phyloP scores from a whole-genome alignment of 805 yeast species.

The Hanseniaspora singularis region DNA sequence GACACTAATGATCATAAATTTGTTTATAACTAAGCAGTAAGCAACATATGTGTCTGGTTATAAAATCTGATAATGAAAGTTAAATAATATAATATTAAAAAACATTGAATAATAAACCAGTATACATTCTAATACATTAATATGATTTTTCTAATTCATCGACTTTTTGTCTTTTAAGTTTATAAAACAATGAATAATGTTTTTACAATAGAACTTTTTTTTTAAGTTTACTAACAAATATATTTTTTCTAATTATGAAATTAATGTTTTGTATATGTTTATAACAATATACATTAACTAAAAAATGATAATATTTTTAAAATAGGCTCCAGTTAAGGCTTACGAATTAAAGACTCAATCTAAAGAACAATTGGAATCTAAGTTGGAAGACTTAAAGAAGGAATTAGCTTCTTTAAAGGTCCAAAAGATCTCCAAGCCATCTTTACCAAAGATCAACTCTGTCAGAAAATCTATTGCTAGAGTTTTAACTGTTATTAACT shows the following conservation, averaged over 20 bases:
- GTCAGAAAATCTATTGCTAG: slow-evolving; percentile 98
- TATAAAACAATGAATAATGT: too few species aligned
- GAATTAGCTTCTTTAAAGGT: slow-evolving; percentile 93
- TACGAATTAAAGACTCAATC: slow-evolving; percentile 94
- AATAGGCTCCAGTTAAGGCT: slow-evolving; percentile 79
- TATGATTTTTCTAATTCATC: too few species aligned
- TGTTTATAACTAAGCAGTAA: too few species aligned
- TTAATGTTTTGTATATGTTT: neutral
- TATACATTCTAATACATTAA: too few species aligned
- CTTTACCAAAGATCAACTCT: slow-evolving; percentile 90
- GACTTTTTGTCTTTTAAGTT: too few species aligned
- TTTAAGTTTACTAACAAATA: too few species aligned
- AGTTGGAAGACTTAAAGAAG: slow-evolving; percentile 91
- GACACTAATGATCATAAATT: too few species aligned
- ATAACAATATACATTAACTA: neutral
- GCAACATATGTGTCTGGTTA: too few species aligned
- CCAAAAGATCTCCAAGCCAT: slow-evolving; percentile 84
- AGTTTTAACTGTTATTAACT: slow-evolving; percentile 93
- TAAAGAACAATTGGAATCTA: slow-evolving; percentile 89
- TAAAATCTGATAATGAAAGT: too few species aligned
- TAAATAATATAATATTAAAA: too few species aligned
- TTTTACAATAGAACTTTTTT: too few species aligned
- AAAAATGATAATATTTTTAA: slow-evolving; percentile 14
- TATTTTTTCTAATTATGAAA: neutral
- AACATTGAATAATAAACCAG: too few species aligned